phyloP scores from a whole-genome alignment of 495 filamentous ascomycete species.

The Sphaerosporella brunnea region DNA sequence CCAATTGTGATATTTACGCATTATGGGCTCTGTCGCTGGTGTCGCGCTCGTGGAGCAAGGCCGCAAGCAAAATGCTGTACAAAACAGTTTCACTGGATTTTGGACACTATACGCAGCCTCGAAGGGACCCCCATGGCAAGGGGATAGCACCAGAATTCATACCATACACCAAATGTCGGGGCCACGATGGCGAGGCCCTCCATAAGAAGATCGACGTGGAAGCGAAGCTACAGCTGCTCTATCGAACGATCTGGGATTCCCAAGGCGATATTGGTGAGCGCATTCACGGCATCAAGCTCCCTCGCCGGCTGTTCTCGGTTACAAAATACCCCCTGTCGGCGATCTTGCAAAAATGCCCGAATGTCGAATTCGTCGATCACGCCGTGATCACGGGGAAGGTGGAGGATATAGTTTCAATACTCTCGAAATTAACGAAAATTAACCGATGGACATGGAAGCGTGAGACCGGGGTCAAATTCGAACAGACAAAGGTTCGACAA shows the following conservation, averaged over 20 bases:
- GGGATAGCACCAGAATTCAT: slow-evolving; percentile 3
- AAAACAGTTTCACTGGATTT: slow-evolving; percentile 3
- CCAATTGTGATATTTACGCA: slow-evolving; percentile 4
- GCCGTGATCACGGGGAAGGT: slow-evolving; percentile 1
- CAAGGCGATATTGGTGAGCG: not conserved
- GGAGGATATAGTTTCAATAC: slow-evolving; percentile 2
- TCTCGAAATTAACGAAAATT: not conserved
- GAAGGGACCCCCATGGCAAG: not conserved
- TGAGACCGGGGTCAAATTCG: slow-evolving; percentile 5
- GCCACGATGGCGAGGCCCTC: not conserved
- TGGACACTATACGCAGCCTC: slow-evolving; percentile 4
- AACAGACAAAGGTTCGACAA: slow-evolving; percentile 2
- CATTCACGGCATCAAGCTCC: slow-evolving; percentile 6
- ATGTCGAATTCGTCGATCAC: slow-evolving; percentile 7
- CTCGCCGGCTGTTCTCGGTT: slow-evolving; percentile 5
- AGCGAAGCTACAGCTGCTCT: slow-evolving; percentile 6
- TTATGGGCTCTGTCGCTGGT: slow-evolving; percentile 1
- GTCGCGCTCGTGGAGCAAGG: slow-evolving; percentile 1
- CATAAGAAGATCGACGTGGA: slow-evolving; percentile 8
- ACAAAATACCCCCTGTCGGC: slow-evolving; percentile 8
- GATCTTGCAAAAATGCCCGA: slow-evolving; percentile 8
- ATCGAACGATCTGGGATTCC: slow-evolving; percentile 8
- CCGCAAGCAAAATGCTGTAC: slow-evolving; percentile 2
- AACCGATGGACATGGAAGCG: slow-evolving; percentile 7
- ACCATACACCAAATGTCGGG: slow-evolving; percentile 2